These are phyloP conservation scores for Hymenoscyphus salicellus DNA, from an alignment of 2,329 filamentous ascomycete genomes.

Conservation along the genomic window DNA sequence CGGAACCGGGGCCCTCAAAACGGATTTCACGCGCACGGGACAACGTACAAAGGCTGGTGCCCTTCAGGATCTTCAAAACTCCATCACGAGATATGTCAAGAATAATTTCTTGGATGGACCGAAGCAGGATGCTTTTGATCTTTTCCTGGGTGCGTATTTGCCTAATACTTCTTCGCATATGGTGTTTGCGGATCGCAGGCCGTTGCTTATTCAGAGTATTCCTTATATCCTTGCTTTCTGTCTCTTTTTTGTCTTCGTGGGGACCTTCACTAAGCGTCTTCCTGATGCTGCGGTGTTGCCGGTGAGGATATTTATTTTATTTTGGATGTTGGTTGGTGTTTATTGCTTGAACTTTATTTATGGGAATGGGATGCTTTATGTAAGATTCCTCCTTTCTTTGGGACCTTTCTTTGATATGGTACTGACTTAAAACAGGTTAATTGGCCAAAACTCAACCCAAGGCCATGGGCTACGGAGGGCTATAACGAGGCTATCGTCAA, in stretches of 20 bases:
- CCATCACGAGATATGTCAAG: slow-evolving; percentile 79
- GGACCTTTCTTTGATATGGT: slow-evolving; percentile 15
- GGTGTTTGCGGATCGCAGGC: slow-evolving; percentile 80
- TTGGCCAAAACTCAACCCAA: slow-evolving; percentile 94
- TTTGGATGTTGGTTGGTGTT: slow-evolving; percentile 68
- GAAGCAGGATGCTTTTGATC: slow-evolving; percentile 89
- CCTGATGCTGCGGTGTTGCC: slow-evolving; percentile 77
- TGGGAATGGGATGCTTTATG: slow-evolving; percentile 86
- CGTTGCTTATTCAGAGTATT: slow-evolving; percentile 85
- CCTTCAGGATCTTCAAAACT: slow-evolving; percentile 83
- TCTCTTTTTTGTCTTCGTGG: slow-evolving; percentile 76
- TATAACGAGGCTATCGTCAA: slow-evolving; percentile 83
- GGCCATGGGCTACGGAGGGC: slow-evolving; percentile 80
- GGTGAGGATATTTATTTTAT: slow-evolving; percentile 74
- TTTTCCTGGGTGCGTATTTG: slow-evolving; percentile 85
- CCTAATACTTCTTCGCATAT: slow-evolving; percentile 69
- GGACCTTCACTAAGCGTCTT: slow-evolving; percentile 66
- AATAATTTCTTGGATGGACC: slow-evolving; percentile 97
- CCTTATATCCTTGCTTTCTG: slow-evolving; percentile 79
- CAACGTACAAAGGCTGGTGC: slow-evolving; percentile 81
- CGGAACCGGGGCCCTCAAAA: slow-evolving; percentile 95
- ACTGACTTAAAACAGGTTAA: slow-evolving; percentile 64
- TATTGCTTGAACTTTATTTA: slow-evolving; percentile 78
- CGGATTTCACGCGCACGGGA: slow-evolving; percentile 93
- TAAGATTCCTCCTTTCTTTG: slow-evolving; percentile 49